Conservation (phyloP, 2,329 filamentous ascomycete genomes). For the Paracorniculantispora psalliotae region DNA sequence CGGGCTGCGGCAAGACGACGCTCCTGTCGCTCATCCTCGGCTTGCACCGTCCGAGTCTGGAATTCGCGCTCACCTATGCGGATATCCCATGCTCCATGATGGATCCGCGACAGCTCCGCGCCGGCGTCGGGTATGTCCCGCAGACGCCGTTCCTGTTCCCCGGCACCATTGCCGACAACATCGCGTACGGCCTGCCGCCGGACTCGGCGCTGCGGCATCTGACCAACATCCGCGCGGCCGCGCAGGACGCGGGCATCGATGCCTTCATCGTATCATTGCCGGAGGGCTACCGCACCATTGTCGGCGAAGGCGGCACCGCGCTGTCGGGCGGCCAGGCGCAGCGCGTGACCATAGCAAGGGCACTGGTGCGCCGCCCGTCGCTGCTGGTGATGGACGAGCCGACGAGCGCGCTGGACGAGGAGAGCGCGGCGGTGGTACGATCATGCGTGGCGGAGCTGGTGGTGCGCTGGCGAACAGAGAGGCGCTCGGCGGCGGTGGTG, state of each 20-base stretch:
- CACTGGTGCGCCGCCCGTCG: constrained; percentile 64
- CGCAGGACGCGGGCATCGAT: constrained; percentile 61
- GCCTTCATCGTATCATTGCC: constrained; percentile 72
- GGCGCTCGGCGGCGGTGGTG: constrained; percentile 59
- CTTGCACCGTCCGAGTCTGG: constrained; percentile 50
- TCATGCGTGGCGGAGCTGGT: constrained; percentile 55
- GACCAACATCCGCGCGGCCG: constrained; percentile 44
- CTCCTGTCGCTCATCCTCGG: constrained; percentile 69
- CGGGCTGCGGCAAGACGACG: constrained; percentile 89
- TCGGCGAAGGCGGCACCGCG: constrained; percentile 62
- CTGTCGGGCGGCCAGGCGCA: constrained; percentile 82
- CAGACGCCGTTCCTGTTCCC: constrained; percentile 76
- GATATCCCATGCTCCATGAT: constrained; percentile 52
- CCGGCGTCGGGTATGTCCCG: constrained; percentile 61
- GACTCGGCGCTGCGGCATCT: constrained; percentile 44
- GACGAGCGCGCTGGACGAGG: constrained; percentile 71
- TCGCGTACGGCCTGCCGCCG: constrained; percentile 67
- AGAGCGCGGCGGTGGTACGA: constrained; percentile 60
- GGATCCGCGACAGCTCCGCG: constrained; percentile 56
- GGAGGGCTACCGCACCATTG: constrained; percentile 51
- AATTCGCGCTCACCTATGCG: constrained; percentile 50
- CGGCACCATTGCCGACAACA: constrained; percentile 71
- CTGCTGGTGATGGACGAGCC: constrained; percentile 83
- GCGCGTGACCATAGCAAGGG: constrained; percentile 73
- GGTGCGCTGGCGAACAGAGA: constrained; percentile 17